These are phyloP conservation scores for Cyclotella kingstonii DNA, from an alignment of 108 stramenopile genomes.

Conservation along the genomic window DNA sequence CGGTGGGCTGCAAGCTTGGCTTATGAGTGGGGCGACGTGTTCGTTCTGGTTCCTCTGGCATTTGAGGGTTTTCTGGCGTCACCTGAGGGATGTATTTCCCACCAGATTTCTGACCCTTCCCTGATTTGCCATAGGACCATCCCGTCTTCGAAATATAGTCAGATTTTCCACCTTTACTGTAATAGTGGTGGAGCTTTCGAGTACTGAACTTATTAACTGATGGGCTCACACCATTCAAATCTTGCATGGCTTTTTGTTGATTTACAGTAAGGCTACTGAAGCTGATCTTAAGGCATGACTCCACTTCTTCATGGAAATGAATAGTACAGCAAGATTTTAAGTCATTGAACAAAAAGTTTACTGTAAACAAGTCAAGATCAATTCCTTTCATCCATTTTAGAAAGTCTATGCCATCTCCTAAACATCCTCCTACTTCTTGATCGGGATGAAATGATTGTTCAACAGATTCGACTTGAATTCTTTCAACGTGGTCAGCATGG, in stretches of 20 bases:
- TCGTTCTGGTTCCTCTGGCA: background rate
- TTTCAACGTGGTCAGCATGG: background rate
- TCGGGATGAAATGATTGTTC: constrained; percentile 13
- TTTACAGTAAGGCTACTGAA: background rate
- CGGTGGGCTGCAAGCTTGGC: background rate
- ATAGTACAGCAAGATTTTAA: constrained; percentile 19
- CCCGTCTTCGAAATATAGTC: background rate
- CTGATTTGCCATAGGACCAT: background rate
- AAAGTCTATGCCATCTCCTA: background rate
- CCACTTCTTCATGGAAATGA: constrained; percentile 10
- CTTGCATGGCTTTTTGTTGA: background rate
- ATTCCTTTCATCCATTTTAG: constrained; percentile 6
- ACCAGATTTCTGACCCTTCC: background rate
- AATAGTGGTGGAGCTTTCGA: constrained; percentile 3
- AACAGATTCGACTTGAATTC: background rate
- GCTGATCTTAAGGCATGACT: constrained; percentile 1
- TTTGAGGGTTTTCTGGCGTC: background rate
- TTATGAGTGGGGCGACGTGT: background rate
- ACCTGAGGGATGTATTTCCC: background rate
- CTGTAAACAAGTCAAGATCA: background rate
- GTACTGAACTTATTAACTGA: constrained; percentile 2
- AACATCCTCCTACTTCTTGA: constrained; percentile 5
- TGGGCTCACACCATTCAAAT: background rate
- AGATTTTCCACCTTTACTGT: background rate
- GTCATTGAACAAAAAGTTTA: constrained; percentile 5